Evolutionary conservation across 2,329 filamentous ascomycete genomes (phyloP), one percentile per base, ranked within the genome.

Genomic region (Orbilia quercus): DNA sequence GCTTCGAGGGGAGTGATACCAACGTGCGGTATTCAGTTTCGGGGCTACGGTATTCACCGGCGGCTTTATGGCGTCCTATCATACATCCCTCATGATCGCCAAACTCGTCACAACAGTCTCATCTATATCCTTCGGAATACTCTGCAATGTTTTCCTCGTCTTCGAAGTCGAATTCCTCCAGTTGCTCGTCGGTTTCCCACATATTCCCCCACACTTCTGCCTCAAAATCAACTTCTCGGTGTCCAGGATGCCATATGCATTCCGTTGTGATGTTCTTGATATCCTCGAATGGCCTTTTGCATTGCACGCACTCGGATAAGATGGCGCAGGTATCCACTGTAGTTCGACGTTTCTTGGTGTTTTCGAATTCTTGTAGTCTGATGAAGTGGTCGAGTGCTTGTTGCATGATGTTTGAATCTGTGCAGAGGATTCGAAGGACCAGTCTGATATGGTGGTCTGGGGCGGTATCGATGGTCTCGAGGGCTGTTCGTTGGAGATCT

Each of bases 31-130:
- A n/a, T n/a, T n/a, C n/a, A n/a, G n/a, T n/a, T n/a, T n/a, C n/a
- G n/a, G n/a, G n/a, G n/a, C n/a, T n/a, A n/a, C n/a, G n/a, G n/a
- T n/a, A 23, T 12, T n/a, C 18, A 12, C 16, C 11, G 16, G n/a
- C 23, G 11, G 47, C 51, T 20, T 55, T 45, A 45, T 64, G 59
- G 2, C 4, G 34, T 3, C 47, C 48, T 20, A 42, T 22, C 59
- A 31, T 51, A n/a, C 59, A 64, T 2, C 59, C 59, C 1, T 18
- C 22, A 34, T 47, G 38, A n/a, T 64, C 45, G 14, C 45, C 47
- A 14, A 44, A 25, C 16, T 64, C 47, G 31, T 54, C 59, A 18
- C 59, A 64, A 23, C 59, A 64, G 25, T 53, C 38, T 31, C 47
- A 64, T 9, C n/a, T 23, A 20, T 54, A 64, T 18, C 59, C 59